Conservation (phyloP, 768 basidiomycete species). For the Krasilnikovozyma curviuscula region DNA sequence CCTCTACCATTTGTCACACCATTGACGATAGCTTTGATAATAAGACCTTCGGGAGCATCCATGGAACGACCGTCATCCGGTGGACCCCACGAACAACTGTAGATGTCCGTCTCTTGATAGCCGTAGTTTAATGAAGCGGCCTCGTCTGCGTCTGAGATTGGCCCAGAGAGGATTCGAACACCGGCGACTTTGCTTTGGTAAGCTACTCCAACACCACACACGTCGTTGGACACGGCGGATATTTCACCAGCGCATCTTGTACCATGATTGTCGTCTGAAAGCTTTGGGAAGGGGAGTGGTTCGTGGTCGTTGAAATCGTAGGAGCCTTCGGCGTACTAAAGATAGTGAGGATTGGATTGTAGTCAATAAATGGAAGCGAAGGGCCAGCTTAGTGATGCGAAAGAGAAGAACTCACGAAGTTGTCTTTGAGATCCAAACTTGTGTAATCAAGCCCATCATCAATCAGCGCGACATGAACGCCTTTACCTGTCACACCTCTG, state of each 20-base stretch:
- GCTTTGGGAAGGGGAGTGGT: slow-evolving; percentile 62
- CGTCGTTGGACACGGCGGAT: slow-evolving; percentile 75
- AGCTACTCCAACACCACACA: slow-evolving; percentile 86
- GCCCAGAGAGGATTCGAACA: slow-evolving; percentile 81
- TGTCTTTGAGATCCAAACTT: slow-evolving; percentile 64
- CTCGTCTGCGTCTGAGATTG: slow-evolving; percentile 89
- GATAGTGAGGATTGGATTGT: not conserved
- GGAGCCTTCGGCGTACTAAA: slow-evolving; percentile 63
- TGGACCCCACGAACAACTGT: slow-evolving; percentile 96
- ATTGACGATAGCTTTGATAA: slow-evolving; percentile 81
- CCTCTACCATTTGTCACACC: slow-evolving; percentile 74
- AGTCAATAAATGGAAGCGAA: not conserved
- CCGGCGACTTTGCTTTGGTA: slow-evolving; percentile 82
- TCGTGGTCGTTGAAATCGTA: slow-evolving; percentile 94
- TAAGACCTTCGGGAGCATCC: slow-evolving; percentile 82
- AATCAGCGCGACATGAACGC: slow-evolving; percentile 67
- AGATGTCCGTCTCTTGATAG: slow-evolving; percentile 77
- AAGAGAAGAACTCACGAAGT: slow-evolving; percentile 54
- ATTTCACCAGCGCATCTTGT: slow-evolving; percentile 96
- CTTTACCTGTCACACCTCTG: slow-evolving; percentile 68
- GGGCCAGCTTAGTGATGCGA: not conserved
- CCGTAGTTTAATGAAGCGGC: slow-evolving; percentile 86
- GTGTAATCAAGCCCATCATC: slow-evolving; percentile 79
- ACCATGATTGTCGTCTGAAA: slow-evolving; percentile 85
- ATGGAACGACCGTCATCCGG: slow-evolving; percentile 84